Percentiles rank a stretch among this genome's conserved stretches.
phyloP scores from a whole-genome alignment of 352 stramenopile species.

The Aphanomyces euteiches region DNA sequence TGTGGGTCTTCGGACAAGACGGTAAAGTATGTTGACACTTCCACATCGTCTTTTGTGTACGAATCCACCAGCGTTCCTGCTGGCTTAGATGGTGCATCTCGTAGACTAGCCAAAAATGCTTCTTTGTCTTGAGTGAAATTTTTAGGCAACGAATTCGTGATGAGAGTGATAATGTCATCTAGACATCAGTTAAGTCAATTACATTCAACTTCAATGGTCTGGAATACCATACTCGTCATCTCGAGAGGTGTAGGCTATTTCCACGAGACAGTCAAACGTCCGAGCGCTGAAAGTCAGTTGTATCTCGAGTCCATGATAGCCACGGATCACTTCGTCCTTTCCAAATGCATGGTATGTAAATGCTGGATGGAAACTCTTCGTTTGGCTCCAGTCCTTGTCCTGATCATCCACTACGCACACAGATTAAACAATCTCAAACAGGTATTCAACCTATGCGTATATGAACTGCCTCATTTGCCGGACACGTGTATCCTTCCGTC shows the following conservation, averaged over 20 bases:
- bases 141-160: conserved; percentile 21
- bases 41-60: conserved; percentile 39
- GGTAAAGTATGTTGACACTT: conserved; percentile 73
- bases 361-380: conserved; percentile 45
- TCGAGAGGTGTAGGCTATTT: conserved; percentile 32
- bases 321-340: conserved; percentile 63
- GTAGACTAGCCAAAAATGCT: conserved; percentile 38
- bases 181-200: not conserved
- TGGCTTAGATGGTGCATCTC: conserved; percentile 32
- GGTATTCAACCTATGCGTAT: conserved; percentile 12
- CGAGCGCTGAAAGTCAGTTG: conserved; percentile 58
- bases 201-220: not conserved
- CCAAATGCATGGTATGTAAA: conserved; percentile 84
- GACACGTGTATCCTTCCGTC: not conserved
- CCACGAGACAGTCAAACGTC: conserved; percentile 57
- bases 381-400: not conserved
- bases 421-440: not conserved
- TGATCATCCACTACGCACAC: not conserved
- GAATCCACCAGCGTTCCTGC: conserved; percentile 42
- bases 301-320: conserved; percentile 56
- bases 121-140: conserved; percentile 23
- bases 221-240: conserved; percentile 5
- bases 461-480: not conserved
- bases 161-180: conserved; percentile 15
- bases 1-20: conserved; percentile 48